Percentiles rank a stretch among this genome's conserved stretches.
phyloP scores from a whole-genome alignment of 2,329 filamentous ascomycete species.

The Epichloe brachyelytri region DNA sequence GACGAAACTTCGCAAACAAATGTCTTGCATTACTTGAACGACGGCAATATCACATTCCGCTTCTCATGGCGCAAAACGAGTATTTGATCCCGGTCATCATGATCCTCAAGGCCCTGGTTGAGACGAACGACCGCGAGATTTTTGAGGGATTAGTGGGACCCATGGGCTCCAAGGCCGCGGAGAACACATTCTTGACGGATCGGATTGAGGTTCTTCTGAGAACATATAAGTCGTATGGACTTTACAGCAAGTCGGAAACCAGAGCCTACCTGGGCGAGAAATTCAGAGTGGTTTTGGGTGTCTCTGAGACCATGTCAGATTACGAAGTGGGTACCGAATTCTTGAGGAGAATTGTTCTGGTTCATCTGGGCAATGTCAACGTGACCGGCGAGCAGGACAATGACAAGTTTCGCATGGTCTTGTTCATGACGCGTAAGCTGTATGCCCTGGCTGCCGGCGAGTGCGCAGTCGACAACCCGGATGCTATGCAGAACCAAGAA shows the following conservation, averaged over 20 bases:
- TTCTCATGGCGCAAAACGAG: slow-evolving; percentile 98
- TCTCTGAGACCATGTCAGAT: slow-evolving; percentile 72
- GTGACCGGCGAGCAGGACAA: slow-evolving; percentile 73
- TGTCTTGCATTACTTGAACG: slow-evolving; percentile 85
- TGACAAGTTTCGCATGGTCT: slow-evolving; percentile 86
- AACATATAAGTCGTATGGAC: slow-evolving; percentile 81
- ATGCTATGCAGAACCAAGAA: slow-evolving; percentile 93
- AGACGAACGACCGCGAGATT: slow-evolving; percentile 93
- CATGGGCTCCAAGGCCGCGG: slow-evolving; percentile 59
- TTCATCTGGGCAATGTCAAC: slow-evolving; percentile 76
- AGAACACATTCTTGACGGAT: slow-evolving; percentile 90
- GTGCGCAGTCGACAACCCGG: slow-evolving; percentile 87
- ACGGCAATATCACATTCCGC: slow-evolving; percentile 91
- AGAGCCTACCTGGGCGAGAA: slow-evolving; percentile 80
- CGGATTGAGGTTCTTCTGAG: slow-evolving; percentile 83
- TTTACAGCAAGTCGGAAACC: slow-evolving; percentile 73
- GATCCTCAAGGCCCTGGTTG: slow-evolving; percentile 86
- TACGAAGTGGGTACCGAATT: slow-evolving; percentile 89
- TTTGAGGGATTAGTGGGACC: slow-evolving; percentile 85
- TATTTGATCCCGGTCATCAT: slow-evolving; percentile 94
- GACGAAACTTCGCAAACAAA: slow-evolving; percentile 98
- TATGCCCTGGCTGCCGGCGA: slow-evolving; percentile 89
- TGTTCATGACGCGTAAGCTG: slow-evolving; percentile 94
- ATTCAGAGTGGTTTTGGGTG: slow-evolving; percentile 76
- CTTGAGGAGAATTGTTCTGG: slow-evolving; percentile 75